Conservation (phyloP, 768 basidiomycete genomes). For the Tephrocybe sp. region DNA sequence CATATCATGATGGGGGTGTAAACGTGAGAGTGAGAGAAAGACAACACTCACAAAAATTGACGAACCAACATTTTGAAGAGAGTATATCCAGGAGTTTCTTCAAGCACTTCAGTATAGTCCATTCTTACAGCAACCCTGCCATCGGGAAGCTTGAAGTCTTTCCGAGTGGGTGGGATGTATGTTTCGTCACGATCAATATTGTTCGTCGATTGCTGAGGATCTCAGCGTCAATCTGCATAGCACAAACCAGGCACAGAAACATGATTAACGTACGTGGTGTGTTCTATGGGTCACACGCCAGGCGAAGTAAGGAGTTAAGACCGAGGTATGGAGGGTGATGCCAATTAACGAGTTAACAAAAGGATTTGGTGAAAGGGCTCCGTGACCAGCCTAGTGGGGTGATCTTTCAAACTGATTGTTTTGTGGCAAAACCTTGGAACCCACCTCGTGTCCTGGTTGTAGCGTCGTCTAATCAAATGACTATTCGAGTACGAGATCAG, state of each 20-base stretch:
- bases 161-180: conserved; percentile 49
- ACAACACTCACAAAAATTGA: conserved; percentile 42
- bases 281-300: conserved; percentile 66
- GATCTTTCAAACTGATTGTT: neutral
- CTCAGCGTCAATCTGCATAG: neutral
- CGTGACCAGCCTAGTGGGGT: conserved; percentile 43
- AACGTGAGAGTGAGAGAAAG: neutral
- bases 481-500: neutral
- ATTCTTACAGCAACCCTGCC: conserved; percentile 35
- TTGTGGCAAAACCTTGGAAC: neutral
- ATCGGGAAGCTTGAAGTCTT: conserved; percentile 41
- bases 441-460: conserved; percentile 42
- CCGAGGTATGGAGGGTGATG: conserved; percentile 39
- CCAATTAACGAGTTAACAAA: conserved; percentile 38
- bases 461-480: neutral
- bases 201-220: conserved; percentile 39
- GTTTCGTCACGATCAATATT: conserved; percentile 73
- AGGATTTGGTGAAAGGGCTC: conserved; percentile 38
- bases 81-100: conserved; percentile 49
- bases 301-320: conserved; percentile 59
- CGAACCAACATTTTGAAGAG: conserved; percentile 46
- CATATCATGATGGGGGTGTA: neutral
- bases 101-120: conserved; percentile 45
- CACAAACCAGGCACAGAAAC: neutral
- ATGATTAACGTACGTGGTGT: conserved; percentile 49